Base-by-base conservation (phyloP, 2,329 filamentous ascomycete species). In the Cladosporium sp. region DNA sequence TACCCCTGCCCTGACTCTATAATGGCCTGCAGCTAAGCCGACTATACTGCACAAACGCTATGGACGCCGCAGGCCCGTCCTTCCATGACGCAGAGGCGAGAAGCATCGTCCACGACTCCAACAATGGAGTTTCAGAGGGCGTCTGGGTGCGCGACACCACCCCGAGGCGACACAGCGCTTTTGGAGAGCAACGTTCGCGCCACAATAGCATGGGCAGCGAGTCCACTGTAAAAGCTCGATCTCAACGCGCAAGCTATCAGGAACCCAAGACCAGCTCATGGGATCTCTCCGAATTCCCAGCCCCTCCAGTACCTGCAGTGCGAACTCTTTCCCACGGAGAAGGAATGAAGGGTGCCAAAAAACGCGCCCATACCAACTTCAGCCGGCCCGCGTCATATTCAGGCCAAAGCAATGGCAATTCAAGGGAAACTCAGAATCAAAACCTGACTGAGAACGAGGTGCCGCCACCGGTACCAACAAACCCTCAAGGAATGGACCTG, bases 221-320 rank as follows among this genome's bases (percentile, higher is more conserved):
- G 36, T 55, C 55, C 26, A 59, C 64, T 15, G 58, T 67, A 18
- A 71, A 62, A 44, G 66, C 68, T 4, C 66, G 67, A 38, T 67
- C 71, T 26, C 68, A 71, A 62, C 70, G 68, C 44, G 59, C 67
- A 11, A 71, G 69, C 52, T 71, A 71, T 32, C 65, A 71, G 21
- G 65, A 72, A 61, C 70, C 73, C 3, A 63, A 63, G 24, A 58
- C 55, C 21, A 63, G 30, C 24, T 55, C 60, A 10, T 63, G 60
- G 60, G 49, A 54, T 30, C 21, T 54, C 4, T 28, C 30, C 2
- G 49, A 52, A 12, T 41, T 49, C 18, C 32, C 47, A 11, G 28
- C 49, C 28, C 60, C 60, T 14, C 60, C 60, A 30, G 49, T 63
- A 15, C 60, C 60, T 26, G 49, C 32, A 7, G 14, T 61, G 12